Conservation (phyloP, 129 eudicot genomes). For the Lonicera japonica region DNA sequence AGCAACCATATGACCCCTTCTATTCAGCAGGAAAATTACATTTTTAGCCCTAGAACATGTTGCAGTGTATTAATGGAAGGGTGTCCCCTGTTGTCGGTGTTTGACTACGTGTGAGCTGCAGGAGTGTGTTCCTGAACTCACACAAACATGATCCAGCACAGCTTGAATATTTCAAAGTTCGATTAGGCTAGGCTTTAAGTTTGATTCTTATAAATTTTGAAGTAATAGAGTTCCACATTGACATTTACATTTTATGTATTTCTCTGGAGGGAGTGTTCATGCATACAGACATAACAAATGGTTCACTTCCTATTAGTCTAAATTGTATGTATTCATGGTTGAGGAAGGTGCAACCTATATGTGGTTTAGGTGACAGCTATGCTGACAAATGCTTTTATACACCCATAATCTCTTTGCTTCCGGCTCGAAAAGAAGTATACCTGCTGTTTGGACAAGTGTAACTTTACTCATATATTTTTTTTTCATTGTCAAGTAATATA, state of each 20-base stretch:
- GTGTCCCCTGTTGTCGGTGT: too few relatives aligned
- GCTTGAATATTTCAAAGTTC: not conserved
- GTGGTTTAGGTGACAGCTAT: not conserved
- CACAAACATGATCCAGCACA: too few relatives aligned
- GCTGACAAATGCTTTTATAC: not conserved
- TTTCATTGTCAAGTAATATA: constrained; percentile 32
- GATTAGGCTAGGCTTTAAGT: not conserved
- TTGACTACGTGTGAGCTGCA: too few relatives aligned
- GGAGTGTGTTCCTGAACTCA: too few relatives aligned
- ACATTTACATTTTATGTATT: too few relatives aligned
- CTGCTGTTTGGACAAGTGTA: not conserved
- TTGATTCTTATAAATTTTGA: not conserved
- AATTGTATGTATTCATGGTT: not conserved
- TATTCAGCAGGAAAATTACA: too few relatives aligned
- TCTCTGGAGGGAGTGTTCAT: too few relatives aligned
- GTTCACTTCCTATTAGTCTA: not conserved
- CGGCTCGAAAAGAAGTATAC: not conserved
- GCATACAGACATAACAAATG: not conserved
- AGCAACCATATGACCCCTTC: too few relatives aligned
- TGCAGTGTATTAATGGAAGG: too few relatives aligned
- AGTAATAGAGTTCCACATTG: not conserved
- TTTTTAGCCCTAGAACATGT: too few relatives aligned
- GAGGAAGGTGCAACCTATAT: not conserved
- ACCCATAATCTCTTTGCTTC: not conserved
- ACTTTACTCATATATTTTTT: not conserved